Evolutionary conservation across 345 rosid genomes (phyloP).

Genomic region (Syzygium grande): DNA sequence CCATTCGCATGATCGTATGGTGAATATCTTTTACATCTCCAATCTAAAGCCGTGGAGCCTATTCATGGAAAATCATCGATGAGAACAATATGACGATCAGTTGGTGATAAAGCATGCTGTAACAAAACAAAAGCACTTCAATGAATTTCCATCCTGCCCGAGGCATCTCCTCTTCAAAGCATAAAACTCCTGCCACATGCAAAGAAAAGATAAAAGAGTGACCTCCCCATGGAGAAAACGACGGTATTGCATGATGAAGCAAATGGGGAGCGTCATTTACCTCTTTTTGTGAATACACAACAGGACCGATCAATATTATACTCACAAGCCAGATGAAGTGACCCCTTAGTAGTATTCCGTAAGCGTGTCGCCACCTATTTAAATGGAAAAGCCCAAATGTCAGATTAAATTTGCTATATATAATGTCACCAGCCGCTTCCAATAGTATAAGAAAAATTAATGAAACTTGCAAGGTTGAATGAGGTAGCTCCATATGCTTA

Average conservation of each 20-base stretch:
- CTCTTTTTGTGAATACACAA: not conserved
- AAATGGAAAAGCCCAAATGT: no score
- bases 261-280: not conserved
- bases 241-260: not conserved
- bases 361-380: no score
- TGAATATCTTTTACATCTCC: no score
- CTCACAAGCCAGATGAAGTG: no score
- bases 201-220: not conserved
- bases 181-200: slow-evolving; percentile 4
- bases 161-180: slow-evolving; percentile 8
- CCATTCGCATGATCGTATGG: no score
- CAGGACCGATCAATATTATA: no score
- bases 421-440: no score
- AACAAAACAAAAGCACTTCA: slow-evolving; percentile 9
- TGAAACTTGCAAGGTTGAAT: not conserved
- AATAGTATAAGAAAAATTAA: not conserved
- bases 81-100: no score
- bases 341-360: no score
- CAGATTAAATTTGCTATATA: no score
- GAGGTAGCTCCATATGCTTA: not conserved
- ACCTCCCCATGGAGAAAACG: not conserved
- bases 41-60: no score
- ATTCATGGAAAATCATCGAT: no score
- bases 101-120: not conserved
- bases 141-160: slow-evolving; percentile 1